Percentiles rank a stretch among this genome's conserved stretches.
These are phyloP conservation scores for Microbotryum intermedium DNA, from an alignment of 1,284 basidiomycete genomes.

Conservation along the genomic window DNA sequence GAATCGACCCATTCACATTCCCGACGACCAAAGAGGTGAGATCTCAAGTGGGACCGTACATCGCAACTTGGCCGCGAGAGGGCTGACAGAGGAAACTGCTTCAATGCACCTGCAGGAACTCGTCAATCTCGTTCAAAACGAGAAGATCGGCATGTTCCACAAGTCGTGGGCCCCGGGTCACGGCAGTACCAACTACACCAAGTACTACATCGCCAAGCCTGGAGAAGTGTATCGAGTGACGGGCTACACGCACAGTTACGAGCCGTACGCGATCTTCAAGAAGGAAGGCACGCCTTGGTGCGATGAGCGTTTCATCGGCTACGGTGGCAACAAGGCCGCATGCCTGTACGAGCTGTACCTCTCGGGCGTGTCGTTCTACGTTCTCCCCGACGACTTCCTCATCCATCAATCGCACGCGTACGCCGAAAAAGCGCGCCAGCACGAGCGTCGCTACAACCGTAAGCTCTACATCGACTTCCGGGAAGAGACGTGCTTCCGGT, in stretches of 20 bases:
- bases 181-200: slow-evolving; percentile 63
- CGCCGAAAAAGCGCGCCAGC: slow-evolving; percentile 49
- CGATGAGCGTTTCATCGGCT: slow-evolving; percentile 79
- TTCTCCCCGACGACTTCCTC: slow-evolving; percentile 72
- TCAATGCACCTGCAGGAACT: slow-evolving; percentile 44
- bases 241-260: slow-evolving; percentile 67
- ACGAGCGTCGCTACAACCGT: slow-evolving; percentile 59
- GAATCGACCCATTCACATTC: slow-evolving; percentile 51
- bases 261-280: slow-evolving; percentile 72
- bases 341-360: slow-evolving; percentile 59
- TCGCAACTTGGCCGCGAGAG: neutral
- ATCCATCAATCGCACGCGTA: slow-evolving; percentile 72
- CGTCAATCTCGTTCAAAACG: slow-evolving; percentile 48
- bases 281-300: slow-evolving; percentile 70
- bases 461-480: slow-evolving; percentile 57
- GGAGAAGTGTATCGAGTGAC: slow-evolving; percentile 65
- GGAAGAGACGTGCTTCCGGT: slow-evolving; percentile 38
- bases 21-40: slow-evolving; percentile 57
- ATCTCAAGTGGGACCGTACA: neutral
- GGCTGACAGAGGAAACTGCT: neutral
- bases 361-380: slow-evolving; percentile 62
- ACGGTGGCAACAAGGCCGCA: slow-evolving; percentile 63
- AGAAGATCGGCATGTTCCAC: slow-evolving; percentile 63
- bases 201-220: slow-evolving; percentile 54
- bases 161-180: slow-evolving; percentile 66